These are phyloP conservation scores for Penicillium olsonii DNA, from an alignment of 2,329 filamentous ascomycete species.

Conservation along the genomic window DNA sequence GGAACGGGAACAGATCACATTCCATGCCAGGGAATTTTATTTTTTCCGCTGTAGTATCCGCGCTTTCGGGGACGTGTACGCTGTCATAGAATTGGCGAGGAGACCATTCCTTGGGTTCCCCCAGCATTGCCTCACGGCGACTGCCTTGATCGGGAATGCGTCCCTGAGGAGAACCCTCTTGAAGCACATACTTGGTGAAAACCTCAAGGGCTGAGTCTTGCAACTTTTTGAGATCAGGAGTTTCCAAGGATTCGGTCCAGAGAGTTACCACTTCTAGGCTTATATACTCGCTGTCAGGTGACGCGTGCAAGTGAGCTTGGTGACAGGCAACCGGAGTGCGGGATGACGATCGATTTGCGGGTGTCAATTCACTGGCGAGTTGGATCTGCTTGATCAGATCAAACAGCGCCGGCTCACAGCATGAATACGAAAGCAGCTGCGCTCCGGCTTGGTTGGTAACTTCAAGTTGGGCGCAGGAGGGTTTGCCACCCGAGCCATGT, in stretches of 20 bases:
- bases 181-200: slow-evolving; percentile 34
- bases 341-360: slow-evolving; percentile 29
- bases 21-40: slow-evolving; percentile 38
- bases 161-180: slow-evolving; percentile 15
- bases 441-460: slow-evolving; percentile 15
- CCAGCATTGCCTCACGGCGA: slow-evolving; percentile 17
- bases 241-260: slow-evolving; percentile 38
- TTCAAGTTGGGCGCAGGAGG: slow-evolving; percentile 24
- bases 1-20: slow-evolving; percentile 51
- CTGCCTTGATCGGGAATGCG: neutral
- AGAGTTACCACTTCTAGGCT: slow-evolving; percentile 33
- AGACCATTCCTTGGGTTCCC: slow-evolving; percentile 25
- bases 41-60: slow-evolving; percentile 32
- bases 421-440: slow-evolving; percentile 21
- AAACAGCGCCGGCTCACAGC: slow-evolving; percentile 16
- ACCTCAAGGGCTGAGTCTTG: slow-evolving; percentile 17
- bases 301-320: slow-evolving; percentile 28
- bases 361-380: slow-evolving; percentile 20
- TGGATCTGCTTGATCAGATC: slow-evolving; percentile 27
- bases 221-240: slow-evolving; percentile 23
- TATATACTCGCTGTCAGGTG: slow-evolving; percentile 22
- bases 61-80: slow-evolving; percentile 46
- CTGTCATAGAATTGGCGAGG: slow-evolving; percentile 50
- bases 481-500: slow-evolving; percentile 3
- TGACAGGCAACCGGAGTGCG: slow-evolving; percentile 31